These are phyloP conservation scores for Phytophthora hibernalis DNA, from an alignment of 352 stramenopile genomes.

Conservation along the genomic window DNA sequence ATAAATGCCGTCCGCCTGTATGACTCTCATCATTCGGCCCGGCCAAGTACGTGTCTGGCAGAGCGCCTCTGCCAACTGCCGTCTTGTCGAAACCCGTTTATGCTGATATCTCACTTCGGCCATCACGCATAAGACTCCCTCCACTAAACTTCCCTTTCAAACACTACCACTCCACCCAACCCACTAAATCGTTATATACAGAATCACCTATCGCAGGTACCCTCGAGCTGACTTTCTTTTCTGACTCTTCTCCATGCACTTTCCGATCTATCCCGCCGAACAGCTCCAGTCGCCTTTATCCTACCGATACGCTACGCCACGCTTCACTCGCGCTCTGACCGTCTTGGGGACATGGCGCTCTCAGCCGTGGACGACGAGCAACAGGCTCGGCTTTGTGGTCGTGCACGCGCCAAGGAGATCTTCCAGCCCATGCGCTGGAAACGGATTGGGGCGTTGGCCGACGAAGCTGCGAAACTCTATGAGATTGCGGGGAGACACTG, in stretches of 20 bases:
- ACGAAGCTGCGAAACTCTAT: constrained; percentile 70
- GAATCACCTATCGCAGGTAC: neutral
- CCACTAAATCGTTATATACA: neutral
- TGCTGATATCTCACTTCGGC: neutral
- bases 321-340: constrained; percentile 6
- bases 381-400: constrained; percentile 58
- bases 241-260: neutral
- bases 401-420: constrained; percentile 70
- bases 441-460: constrained; percentile 54
- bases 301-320: neutral
- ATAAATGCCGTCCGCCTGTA: neutral
- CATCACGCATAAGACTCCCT: neutral
- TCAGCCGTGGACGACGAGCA: constrained; percentile 56
- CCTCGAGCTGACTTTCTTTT: neutral
- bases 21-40: neutral
- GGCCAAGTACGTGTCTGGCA: constrained; percentile 3
- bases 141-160: no score
- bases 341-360: constrained; percentile 26
- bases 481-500: constrained; percentile 40
- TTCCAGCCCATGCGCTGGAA: constrained; percentile 78
- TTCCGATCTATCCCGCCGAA: neutral
- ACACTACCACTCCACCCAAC: neutral
- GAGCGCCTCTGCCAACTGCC: neutral
- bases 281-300: neutral
- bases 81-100: neutral